These are phyloP conservation scores for Fonsecaea nubica DNA, from an alignment of 2,329 filamentous ascomycete genomes.

Conservation along the genomic window DNA sequence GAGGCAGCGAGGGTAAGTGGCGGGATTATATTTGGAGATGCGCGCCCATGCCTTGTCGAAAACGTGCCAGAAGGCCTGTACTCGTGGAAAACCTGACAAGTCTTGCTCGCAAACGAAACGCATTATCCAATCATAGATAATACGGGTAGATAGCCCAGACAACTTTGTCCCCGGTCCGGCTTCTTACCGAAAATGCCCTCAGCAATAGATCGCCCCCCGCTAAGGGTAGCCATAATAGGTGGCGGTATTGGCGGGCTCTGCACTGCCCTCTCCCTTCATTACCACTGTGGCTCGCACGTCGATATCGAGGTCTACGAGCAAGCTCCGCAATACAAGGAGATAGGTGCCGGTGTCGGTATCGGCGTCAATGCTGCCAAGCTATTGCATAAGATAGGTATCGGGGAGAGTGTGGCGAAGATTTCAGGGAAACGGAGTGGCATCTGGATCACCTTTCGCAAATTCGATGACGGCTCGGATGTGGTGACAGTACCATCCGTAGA, in stretches of 20 bases:
- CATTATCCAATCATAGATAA: neutral
- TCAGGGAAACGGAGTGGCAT: constrained; percentile 43
- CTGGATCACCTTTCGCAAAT: constrained; percentile 48
- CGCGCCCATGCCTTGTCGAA: constrained; percentile 5
- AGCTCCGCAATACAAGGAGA: constrained; percentile 33
- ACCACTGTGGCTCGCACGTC: constrained; percentile 41
- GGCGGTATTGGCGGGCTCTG: constrained; percentile 51
- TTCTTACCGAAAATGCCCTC: constrained; percentile 13
- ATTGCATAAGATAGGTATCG: constrained; percentile 43
- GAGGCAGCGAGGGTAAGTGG: neutral
- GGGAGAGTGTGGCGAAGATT: constrained; percentile 42
- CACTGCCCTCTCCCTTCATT: constrained; percentile 47
- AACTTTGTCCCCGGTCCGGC: neutral
- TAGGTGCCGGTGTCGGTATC: constrained; percentile 37
- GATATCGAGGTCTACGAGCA: constrained; percentile 43
- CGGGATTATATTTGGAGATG: constrained; percentile 6
- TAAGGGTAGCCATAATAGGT: constrained; percentile 48
- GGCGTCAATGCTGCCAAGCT: constrained; percentile 34
- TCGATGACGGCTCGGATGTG: constrained; percentile 46
- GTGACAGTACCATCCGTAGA: constrained; percentile 43
- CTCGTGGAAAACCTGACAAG: neutral
- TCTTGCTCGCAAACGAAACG: neutral
- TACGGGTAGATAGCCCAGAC: neutral
- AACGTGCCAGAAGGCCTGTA: neutral
- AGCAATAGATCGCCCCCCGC: constrained; percentile 23